These are phyloP conservation scores for Pisolithus sp. DNA, from an alignment of 768 basidiomycete species.

Conservation along the genomic window DNA sequence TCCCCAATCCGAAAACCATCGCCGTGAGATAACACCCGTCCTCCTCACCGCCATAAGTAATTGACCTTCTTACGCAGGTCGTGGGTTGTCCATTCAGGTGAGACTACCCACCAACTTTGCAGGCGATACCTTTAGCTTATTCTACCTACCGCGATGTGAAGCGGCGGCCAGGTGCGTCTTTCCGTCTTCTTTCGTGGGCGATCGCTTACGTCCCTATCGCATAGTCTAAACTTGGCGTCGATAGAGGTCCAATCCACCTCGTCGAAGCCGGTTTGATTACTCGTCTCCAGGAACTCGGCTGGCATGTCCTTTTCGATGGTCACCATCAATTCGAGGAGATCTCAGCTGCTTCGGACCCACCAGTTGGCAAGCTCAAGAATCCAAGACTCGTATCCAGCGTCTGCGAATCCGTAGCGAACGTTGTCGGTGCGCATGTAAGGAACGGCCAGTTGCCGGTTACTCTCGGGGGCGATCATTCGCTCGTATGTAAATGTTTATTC, in stretches of 20 bases:
- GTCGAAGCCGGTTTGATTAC: constrained; percentile 79
- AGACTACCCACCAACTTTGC: not conserved
- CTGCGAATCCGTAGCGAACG: constrained; percentile 68
- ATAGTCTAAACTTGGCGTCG: constrained; percentile 75
- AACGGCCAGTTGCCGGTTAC: constrained; percentile 83
- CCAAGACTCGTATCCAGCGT: constrained; percentile 83
- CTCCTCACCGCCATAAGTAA: not conserved
- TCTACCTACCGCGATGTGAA: constrained; percentile 11
- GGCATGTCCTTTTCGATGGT: constrained; percentile 86
- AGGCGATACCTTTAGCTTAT: not conserved
- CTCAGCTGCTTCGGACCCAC: constrained; percentile 44
- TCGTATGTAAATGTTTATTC: constrained; percentile 43
- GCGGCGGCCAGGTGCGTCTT: constrained; percentile 28
- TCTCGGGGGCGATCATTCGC: constrained; percentile 92
- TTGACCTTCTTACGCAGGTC: constrained; percentile 44
- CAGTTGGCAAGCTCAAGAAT: constrained; percentile 86
- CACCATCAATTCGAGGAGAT: constrained; percentile 86
- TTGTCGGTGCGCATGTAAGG: constrained; percentile 67
- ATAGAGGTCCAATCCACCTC: constrained; percentile 82
- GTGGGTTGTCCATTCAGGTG: constrained; percentile 96
- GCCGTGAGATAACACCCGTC: constrained; percentile 53
- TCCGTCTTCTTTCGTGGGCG: not conserved
- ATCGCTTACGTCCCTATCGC: constrained; percentile 8
- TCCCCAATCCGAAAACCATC: constrained; percentile 61
- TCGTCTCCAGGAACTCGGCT: constrained; percentile 75